Percentiles rank a stretch among this genome's conserved stretches.
These are phyloP conservation scores for Erodium moschatum DNA, from an alignment of 441 rosid genomes.

Conservation along the genomic window DNA sequence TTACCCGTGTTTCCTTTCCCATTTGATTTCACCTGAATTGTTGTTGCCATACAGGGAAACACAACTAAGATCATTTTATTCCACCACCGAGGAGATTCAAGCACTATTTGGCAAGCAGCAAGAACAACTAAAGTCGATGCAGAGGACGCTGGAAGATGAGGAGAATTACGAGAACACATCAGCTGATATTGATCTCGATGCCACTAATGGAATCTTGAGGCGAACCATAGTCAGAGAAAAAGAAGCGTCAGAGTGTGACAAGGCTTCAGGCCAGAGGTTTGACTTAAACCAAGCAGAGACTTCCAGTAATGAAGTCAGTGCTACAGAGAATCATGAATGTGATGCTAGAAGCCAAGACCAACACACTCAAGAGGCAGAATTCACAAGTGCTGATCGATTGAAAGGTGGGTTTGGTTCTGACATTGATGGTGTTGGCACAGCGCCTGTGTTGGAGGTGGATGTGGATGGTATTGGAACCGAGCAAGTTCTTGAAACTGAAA, in stretches of 20 bases:
- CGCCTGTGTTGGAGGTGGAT: conserved; percentile 50
- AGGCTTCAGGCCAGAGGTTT: conserved; percentile 43
- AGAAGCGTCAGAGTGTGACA: conserved; percentile 23
- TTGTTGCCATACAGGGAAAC: conserved; percentile 63
- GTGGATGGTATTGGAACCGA: conserved; percentile 48
- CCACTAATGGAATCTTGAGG: conserved; percentile 22
- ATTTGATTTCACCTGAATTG: not conserved
- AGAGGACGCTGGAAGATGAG: conserved; percentile 83
- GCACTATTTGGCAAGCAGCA: conserved; percentile 76
- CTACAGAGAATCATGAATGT: conserved; percentile 82
- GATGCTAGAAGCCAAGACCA: conserved; percentile 61
- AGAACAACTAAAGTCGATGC: conserved; percentile 91
- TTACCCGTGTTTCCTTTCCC: no score
- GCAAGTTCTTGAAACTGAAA: conserved; percentile 70
- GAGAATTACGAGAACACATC: conserved; percentile 77
- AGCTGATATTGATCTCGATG: conserved; percentile 53
- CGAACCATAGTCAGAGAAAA: conserved; percentile 27
- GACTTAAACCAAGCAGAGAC: conserved; percentile 31
- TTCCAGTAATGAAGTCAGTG: conserved; percentile 66
- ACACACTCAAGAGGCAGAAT: conserved; percentile 71
- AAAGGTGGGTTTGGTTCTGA: conserved; percentile 81
- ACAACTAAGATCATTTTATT: conserved; percentile 84
- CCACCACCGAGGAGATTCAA: conserved; percentile 82
- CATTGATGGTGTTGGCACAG: conserved; percentile 48
- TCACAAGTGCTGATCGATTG: conserved; percentile 39